A percentile compares a stretch with the other conserved stretches of the same genome.
These are phyloP conservation scores for Fusarium nurragi DNA, from an alignment of 2,329 filamentous ascomycete species.

Conservation along the genomic window DNA sequence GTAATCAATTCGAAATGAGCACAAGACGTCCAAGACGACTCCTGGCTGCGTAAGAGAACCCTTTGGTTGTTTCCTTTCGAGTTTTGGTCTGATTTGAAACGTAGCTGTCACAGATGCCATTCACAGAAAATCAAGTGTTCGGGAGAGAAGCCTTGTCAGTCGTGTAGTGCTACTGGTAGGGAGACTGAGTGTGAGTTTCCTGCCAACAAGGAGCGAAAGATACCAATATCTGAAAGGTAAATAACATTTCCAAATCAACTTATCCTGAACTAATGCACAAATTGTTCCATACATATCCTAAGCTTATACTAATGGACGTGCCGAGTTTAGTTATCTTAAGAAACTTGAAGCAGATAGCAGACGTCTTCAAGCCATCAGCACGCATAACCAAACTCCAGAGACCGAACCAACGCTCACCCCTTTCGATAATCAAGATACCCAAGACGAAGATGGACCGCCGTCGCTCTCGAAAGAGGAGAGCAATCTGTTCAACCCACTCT, in stretches of 20 bases:
- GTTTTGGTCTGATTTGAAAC: constrained; percentile 2
- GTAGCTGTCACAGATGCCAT: constrained; percentile 55
- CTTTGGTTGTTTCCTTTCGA: background rate
- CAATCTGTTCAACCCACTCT: constrained; percentile 44
- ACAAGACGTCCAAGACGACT: constrained; percentile 39
- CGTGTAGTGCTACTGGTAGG: constrained; percentile 51
- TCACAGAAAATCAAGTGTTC: constrained; percentile 59
- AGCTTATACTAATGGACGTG: background rate
- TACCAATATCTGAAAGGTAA: constrained; percentile 43
- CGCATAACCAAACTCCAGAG: constrained; percentile 29
- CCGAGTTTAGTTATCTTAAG: constrained; percentile 17
- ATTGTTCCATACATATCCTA: fast-evolving
- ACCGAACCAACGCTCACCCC: constrained; percentile 20
- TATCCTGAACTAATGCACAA: background rate
- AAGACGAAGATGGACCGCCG: constrained; percentile 28
- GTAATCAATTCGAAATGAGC: constrained; percentile 22
- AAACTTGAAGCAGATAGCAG: constrained; percentile 30
- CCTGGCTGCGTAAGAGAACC: constrained; percentile 40
- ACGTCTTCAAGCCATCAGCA: background rate
- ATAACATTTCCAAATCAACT: background rate
- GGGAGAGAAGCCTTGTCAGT: constrained; percentile 53
- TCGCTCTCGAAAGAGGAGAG: constrained; percentile 41
- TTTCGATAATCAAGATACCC: constrained; percentile 22
- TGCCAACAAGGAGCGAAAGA: constrained; percentile 53
- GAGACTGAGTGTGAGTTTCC: constrained; percentile 53